Percentiles rank a stretch among this genome's conserved stretches.
These are phyloP conservation scores for Pleomassaria siparia DNA, from an alignment of 2,329 filamentous ascomycete genomes.

Conservation along the genomic window DNA sequence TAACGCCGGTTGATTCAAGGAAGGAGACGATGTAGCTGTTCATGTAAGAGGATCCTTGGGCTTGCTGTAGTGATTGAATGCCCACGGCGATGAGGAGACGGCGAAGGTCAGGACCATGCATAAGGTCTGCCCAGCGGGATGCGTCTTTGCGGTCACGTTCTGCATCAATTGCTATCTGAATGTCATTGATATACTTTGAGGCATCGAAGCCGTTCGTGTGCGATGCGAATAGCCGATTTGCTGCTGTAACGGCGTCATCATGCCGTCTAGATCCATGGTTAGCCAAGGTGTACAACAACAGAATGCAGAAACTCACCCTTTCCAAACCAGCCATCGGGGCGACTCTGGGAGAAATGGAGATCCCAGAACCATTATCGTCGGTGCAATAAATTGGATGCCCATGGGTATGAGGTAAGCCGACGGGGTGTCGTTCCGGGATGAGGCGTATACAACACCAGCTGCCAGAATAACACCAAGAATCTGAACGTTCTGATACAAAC, in stretches of 20 bases:
- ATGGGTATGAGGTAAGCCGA: conserved; percentile 11
- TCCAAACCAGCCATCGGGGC: conserved; percentile 13
- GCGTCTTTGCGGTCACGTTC: conserved; percentile 6
- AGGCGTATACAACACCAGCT: conserved; percentile 11
- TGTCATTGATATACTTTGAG: conserved; percentile 6
- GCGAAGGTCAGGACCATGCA: conserved; percentile 10
- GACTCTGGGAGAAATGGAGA: conserved; percentile 11
- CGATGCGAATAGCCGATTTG: conserved; percentile 7
- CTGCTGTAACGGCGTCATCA: conserved; percentile 8
- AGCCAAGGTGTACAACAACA: background rate
- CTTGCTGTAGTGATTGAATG: conserved; percentile 16
- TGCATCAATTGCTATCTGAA: conserved; percentile 11
- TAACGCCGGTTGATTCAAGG: conserved; percentile 11
- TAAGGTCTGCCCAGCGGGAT: conserved; percentile 10
- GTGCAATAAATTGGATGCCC: conserved; percentile 10
- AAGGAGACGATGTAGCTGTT: conserved; percentile 14
- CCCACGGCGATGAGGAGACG: conserved; percentile 15
- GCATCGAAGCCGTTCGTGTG: conserved; percentile 9
- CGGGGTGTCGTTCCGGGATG: conserved; percentile 3
- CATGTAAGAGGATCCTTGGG: conserved; percentile 13
- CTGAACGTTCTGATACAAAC: conserved; percentile 13
- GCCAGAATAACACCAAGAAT: conserved; percentile 13
- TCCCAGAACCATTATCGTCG: conserved; percentile 5
- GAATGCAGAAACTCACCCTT: conserved; percentile 4
- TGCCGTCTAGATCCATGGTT: conserved; percentile 2